phyloP scores from a whole-genome alignment of 192 early-diverging fungal species.

The Linnemannia zychae region DNA sequence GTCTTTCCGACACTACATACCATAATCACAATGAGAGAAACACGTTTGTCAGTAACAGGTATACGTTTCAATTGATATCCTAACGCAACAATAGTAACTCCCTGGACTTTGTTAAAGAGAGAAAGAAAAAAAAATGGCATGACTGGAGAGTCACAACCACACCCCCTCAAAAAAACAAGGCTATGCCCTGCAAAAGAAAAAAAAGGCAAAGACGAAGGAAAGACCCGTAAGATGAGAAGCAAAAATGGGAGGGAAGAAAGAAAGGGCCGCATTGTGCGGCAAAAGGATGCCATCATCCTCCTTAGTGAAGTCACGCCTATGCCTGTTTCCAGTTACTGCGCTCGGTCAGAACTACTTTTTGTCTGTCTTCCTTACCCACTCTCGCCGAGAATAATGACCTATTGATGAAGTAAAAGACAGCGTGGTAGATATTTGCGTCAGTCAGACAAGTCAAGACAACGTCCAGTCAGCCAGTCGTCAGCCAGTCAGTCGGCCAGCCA shows the following conservation, averaged over 20 bases:
- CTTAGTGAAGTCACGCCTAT: neutral
- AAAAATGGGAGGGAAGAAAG: neutral
- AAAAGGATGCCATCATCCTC: neutral
- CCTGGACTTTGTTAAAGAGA: neutral
- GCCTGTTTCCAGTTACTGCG: slow-evolving; percentile 30
- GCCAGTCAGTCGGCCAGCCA: neutral
- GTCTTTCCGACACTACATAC: slow-evolving; percentile 92
- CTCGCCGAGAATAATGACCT: slow-evolving; percentile 90
- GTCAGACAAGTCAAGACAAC: neutral
- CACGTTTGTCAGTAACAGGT: neutral
- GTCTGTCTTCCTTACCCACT: slow-evolving; percentile 73
- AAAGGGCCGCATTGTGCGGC: neutral
- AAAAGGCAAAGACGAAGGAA: neutral
- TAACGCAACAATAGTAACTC: neutral
- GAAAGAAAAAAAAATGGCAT: neutral
- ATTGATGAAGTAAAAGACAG: neutral
- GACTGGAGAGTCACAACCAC: neutral
- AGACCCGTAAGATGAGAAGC: too few relatives aligned
- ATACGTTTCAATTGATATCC: slow-evolving; percentile 8
- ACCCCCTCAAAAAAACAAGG: neutral
- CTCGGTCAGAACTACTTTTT: neutral
- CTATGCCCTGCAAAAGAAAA: neutral
- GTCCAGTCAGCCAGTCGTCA: neutral
- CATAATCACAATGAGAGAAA: neutral
- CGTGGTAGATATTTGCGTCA: neutral